Evolutionary conservation across 345 rosid species (phyloP).

Genomic region (Pistacia atlantica): DNA sequence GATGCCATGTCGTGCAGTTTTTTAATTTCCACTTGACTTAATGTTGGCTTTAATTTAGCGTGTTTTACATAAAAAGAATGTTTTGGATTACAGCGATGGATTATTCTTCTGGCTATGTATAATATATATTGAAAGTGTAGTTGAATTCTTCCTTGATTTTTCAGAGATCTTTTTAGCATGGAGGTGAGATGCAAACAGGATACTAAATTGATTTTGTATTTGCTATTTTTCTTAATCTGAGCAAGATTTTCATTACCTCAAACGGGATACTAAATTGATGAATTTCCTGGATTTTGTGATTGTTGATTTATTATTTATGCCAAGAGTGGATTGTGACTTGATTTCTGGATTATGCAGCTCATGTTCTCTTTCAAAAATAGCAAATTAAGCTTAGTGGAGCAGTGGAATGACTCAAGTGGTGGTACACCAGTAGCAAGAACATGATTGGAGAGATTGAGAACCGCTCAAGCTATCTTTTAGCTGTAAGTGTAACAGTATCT

Average conservation of each 20-base stretch:
- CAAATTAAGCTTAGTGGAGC: too few relatives aligned
- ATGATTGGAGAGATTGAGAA: too few relatives aligned
- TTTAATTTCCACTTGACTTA: too few relatives aligned
- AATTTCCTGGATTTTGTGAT: neutral
- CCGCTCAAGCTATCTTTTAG: too few relatives aligned
- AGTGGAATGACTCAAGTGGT: too few relatives aligned
- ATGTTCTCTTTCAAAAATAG: constrained; percentile 41
- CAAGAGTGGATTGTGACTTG: constrained; percentile 4
- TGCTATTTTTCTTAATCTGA: neutral
- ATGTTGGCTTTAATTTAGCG: too few relatives aligned
- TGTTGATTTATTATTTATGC: neutral
- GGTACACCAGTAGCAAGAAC: too few relatives aligned
- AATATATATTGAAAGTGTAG: neutral
- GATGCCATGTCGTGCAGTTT: too few relatives aligned
- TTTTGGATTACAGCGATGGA: too few relatives aligned
- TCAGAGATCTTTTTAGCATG: constrained; percentile 98
- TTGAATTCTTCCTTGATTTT: constrained; percentile 21
- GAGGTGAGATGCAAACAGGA: constrained; percentile 77
- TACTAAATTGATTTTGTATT: too few relatives aligned
- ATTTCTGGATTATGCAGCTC: constrained; percentile 44
- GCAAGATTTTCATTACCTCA: neutral
- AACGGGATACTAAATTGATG: neutral
- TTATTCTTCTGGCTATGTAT: neutral
- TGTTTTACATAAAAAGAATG: too few relatives aligned
- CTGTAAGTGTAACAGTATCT: too few relatives aligned